Conservation (phyloP, 2,329 filamentous ascomycete species). For the Akanthomyces lecanii region DNA sequence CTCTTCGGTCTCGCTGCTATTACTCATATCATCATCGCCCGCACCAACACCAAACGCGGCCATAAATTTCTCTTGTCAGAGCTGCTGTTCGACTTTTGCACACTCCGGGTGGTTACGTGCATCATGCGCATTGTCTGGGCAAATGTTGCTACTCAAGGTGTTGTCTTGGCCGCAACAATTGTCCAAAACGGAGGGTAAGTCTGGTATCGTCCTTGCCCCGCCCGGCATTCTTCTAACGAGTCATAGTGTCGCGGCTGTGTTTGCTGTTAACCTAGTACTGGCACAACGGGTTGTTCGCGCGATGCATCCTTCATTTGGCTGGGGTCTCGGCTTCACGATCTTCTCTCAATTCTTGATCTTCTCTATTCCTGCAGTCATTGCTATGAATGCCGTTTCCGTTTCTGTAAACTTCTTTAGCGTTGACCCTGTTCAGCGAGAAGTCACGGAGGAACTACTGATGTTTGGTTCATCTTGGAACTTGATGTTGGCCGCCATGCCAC, state of each 20-base stretch:
- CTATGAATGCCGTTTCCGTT: conserved; percentile 30
- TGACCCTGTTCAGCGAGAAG: background rate
- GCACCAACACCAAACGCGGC: conserved; percentile 28
- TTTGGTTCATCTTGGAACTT: conserved; percentile 23
- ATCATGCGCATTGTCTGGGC: conserved; percentile 35
- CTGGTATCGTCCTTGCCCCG: background rate
- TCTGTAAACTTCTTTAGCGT: conserved; percentile 24
- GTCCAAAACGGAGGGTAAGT: conserved; percentile 34
- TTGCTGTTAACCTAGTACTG: conserved; percentile 36
- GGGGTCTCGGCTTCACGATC: conserved; percentile 28
- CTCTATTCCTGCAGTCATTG: conserved; percentile 26
- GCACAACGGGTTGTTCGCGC: conserved; percentile 37
- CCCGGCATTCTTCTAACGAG: background rate
- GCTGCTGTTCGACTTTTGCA: conserved; percentile 35
- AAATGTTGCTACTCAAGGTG: conserved; percentile 22
- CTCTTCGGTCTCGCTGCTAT: conserved; percentile 24
- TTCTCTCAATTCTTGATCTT: conserved; percentile 23
- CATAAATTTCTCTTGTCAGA: conserved; percentile 38
- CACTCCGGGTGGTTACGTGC: conserved; percentile 32
- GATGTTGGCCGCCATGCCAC: conserved; percentile 23
- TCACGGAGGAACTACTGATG: conserved; percentile 20
- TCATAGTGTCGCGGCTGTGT: conserved; percentile 30
- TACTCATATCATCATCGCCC: conserved; percentile 25
- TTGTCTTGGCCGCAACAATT: conserved; percentile 33
- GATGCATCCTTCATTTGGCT: conserved; percentile 33